These are phyloP conservation scores for Aspergillus viridinutans DNA, from an alignment of 2,329 filamentous ascomycete genomes.

Conservation along the genomic window DNA sequence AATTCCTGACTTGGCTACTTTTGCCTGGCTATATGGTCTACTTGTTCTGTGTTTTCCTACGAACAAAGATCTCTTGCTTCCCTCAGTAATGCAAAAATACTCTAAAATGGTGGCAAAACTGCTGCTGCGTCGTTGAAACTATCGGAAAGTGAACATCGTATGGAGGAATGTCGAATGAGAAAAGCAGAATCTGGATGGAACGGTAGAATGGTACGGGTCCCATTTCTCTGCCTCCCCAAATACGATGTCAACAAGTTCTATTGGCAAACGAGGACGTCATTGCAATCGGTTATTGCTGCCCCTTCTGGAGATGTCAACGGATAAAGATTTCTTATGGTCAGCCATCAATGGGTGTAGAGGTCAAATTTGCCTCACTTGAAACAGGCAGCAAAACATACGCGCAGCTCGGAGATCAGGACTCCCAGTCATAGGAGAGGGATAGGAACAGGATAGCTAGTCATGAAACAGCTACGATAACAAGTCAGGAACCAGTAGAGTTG, in stretches of 20 bases:
- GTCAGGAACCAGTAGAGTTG: neutral
- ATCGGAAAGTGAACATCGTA: neutral
- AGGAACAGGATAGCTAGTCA: neutral
- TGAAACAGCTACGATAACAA: neutral
- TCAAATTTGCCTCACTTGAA: neutral
- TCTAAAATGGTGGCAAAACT: neutral
- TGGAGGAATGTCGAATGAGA: neutral
- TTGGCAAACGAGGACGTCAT: neutral
- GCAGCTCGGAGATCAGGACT: neutral
- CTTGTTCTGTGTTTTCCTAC: neutral
- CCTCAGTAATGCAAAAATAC: neutral
- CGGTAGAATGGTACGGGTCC: neutral
- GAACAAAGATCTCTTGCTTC: neutral
- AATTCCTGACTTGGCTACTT: neutral
- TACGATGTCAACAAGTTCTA: neutral
- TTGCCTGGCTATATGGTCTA: neutral
- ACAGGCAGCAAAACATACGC: neutral
- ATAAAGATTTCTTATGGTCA: neutral
- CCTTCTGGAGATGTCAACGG: neutral
- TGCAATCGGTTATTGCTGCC: neutral
- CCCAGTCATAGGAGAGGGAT: neutral
- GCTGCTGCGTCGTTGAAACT: neutral
- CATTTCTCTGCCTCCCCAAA: neutral
- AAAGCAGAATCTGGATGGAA: neutral
- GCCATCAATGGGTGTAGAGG: neutral